These are phyloP conservation scores for Tilletia walkeri DNA, from an alignment of 1,284 basidiomycete genomes.

Conservation along the genomic window DNA sequence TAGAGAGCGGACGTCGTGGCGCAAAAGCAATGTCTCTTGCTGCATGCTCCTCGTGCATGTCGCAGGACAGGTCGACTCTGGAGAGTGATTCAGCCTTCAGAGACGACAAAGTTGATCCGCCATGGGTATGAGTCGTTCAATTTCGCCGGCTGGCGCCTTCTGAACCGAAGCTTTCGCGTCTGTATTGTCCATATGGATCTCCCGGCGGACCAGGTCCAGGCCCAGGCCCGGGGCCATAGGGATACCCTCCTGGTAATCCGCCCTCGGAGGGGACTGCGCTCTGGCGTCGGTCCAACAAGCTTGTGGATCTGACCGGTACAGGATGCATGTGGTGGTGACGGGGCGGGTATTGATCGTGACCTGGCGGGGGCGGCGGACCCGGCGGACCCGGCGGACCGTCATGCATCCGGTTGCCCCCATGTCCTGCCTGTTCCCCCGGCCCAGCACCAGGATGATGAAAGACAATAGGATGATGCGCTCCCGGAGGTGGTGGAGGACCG, in stretches of 20 bases:
- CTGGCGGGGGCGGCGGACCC: not conserved
- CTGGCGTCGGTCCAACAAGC: not conserved
- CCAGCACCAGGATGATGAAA: not conserved
- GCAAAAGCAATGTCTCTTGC: too few relatives aligned
- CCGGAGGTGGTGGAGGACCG: not conserved
- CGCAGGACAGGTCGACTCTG: too few relatives aligned
- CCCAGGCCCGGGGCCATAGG: not conserved
- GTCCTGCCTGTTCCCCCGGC: not conserved
- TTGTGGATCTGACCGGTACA: not conserved
- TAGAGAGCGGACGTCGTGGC: too few relatives aligned
- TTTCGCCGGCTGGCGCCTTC: not conserved
- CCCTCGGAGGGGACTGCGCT: not conserved
- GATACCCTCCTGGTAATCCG: not conserved
- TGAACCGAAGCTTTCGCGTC: slow-evolving; percentile 8
- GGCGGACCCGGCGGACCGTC: not conserved
- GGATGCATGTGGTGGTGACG: not conserved
- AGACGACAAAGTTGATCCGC: too few relatives aligned
- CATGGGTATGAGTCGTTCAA: not conserved
- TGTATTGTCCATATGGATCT: not conserved
- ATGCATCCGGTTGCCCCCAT: not conserved
- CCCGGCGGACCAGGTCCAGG: not conserved
- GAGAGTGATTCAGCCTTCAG: too few relatives aligned
- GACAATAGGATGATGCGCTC: too few relatives aligned
- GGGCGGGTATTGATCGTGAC: not conserved
- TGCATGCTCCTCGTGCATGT: too few relatives aligned